Evolutionary conservation across 805 yeast species (phyloP).

Genomic region (Candida hispaniensis): DNA sequence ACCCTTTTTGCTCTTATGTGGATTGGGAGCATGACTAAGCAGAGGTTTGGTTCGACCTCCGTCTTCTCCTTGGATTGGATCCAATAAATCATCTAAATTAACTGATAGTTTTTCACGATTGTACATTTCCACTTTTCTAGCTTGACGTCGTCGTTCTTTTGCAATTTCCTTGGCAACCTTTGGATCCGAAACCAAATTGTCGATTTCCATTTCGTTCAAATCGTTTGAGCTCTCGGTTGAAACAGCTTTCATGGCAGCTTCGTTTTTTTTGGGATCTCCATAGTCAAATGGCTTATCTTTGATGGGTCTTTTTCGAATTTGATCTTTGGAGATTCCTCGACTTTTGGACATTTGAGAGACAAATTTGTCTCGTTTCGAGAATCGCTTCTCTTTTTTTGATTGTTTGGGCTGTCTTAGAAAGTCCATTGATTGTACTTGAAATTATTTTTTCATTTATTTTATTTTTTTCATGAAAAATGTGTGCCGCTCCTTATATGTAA

Average conservation of each 20-base stretch:
- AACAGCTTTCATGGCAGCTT: slow-evolving; percentile 8
- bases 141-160: slow-evolving; percentile 8
- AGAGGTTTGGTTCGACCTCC: slow-evolving; percentile 3
- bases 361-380: slow-evolving; percentile 7
- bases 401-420: slow-evolving; percentile 11
- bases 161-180: slow-evolving; percentile 13
- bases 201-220: slow-evolving; percentile 6
- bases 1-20: slow-evolving; percentile 18
- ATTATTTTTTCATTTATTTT: no score
- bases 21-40: slow-evolving; percentile 17
- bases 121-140: slow-evolving; percentile 1
- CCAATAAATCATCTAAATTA: slow-evolving; percentile 12
- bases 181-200: slow-evolving; percentile 9
- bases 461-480: no score
- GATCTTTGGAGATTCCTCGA: slow-evolving; percentile 7
- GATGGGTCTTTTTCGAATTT: slow-evolving; percentile 3
- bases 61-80: slow-evolving; percentile 7
- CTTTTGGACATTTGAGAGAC: slow-evolving; percentile 4
- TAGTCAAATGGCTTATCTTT: slow-evolving; percentile 7
- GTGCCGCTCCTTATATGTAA: no score
- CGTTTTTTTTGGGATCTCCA: slow-evolving; percentile 11
- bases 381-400: slow-evolving; percentile 10
- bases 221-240: neutral
- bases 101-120: slow-evolving; percentile 9
- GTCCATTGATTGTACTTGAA: no score